A percentile compares a stretch with the other conserved stretches of the same genome.
phyloP scores from a whole-genome alignment of 1,139 yeast genomes.

The Kodamaea arcana region DNA sequence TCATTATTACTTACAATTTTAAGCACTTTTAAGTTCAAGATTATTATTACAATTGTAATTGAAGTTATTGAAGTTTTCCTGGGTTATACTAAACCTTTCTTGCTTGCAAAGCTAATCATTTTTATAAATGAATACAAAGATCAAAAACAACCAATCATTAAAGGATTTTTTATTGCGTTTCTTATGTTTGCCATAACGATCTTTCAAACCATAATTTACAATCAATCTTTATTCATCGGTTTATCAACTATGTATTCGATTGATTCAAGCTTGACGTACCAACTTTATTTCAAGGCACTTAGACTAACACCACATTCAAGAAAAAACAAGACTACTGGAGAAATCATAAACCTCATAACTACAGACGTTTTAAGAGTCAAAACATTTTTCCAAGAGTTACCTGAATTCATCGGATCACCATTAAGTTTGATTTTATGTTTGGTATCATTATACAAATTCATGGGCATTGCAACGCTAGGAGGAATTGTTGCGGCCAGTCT shows the following conservation, averaged over 20 bases:
- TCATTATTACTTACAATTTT: conserved; percentile 16
- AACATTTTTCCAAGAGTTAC: conserved; percentile 15
- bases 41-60: conserved; percentile 8
- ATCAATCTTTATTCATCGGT: conserved; percentile 16
- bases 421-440: conserved; percentile 18
- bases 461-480: conserved; percentile 25
- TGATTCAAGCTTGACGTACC: conserved; percentile 18
- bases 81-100: conserved; percentile 19
- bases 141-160: conserved; percentile 20
- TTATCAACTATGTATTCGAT: conserved; percentile 15
- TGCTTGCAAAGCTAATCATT: conserved; percentile 19
- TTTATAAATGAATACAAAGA: conserved; percentile 13
- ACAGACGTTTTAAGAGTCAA: conserved; percentile 20
- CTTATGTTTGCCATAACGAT: conserved; percentile 16
- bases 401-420: conserved; percentile 20
- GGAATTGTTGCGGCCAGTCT: conserved; percentile 21
- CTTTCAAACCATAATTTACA: conserved; percentile 16
- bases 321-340: conserved; percentile 26
- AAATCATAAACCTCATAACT: conserved; percentile 25
- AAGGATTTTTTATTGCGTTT: conserved; percentile 18
- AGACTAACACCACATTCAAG: conserved; percentile 24
- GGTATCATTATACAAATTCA: conserved; percentile 18
- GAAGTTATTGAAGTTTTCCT: conserved; percentile 13
- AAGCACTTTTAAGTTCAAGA: conserved; percentile 9
- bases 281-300: conserved; percentile 24